Evolutionary conservation across 169 alveolate genomes (phyloP).

Genomic region (Cyclospora cayetanensis): DNA sequence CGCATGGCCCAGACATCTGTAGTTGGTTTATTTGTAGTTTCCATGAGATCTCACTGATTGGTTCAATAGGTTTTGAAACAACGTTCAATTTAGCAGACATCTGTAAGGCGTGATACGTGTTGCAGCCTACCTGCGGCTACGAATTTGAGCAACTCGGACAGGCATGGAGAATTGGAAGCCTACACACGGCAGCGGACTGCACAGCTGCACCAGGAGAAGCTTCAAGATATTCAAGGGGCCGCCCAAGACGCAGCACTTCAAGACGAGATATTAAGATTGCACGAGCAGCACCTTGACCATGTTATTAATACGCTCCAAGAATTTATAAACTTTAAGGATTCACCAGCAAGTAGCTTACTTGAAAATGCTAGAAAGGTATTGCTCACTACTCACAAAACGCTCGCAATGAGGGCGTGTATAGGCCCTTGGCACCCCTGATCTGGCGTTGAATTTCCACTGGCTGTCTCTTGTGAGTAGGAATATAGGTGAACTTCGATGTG

Average conservation of each 20-base stretch:
- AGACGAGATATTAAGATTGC: constrained; percentile 33
- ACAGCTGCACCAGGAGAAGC: constrained; percentile 46
- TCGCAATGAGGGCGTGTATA: too few relatives aligned
- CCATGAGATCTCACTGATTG: background rate
- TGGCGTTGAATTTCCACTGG: too few relatives aligned
- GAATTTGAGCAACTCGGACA: background rate
- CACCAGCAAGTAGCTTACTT: constrained; percentile 23
- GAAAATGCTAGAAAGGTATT: constrained; percentile 38
- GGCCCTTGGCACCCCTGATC: too few relatives aligned
- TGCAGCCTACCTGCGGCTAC: background rate
- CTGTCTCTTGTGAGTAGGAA: too few relatives aligned
- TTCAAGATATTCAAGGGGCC: constrained; percentile 40
- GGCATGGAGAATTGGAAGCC: background rate
- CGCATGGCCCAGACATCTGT: too few relatives aligned
- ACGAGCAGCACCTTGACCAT: constrained; percentile 17
- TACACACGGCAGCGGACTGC: background rate
- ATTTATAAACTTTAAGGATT: constrained; percentile 28
- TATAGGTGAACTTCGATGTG: too few relatives aligned
- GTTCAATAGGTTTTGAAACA: too few relatives aligned
- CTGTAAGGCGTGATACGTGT: too few relatives aligned
- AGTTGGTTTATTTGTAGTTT: background rate
- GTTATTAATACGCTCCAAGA: constrained; percentile 29
- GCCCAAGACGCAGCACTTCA: constrained; percentile 64
- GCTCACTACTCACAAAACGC: too few relatives aligned
- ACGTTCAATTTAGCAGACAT: too few relatives aligned